These are phyloP conservation scores for Collybia nuda DNA, from an alignment of 768 basidiomycete species.

Conservation along the genomic window DNA sequence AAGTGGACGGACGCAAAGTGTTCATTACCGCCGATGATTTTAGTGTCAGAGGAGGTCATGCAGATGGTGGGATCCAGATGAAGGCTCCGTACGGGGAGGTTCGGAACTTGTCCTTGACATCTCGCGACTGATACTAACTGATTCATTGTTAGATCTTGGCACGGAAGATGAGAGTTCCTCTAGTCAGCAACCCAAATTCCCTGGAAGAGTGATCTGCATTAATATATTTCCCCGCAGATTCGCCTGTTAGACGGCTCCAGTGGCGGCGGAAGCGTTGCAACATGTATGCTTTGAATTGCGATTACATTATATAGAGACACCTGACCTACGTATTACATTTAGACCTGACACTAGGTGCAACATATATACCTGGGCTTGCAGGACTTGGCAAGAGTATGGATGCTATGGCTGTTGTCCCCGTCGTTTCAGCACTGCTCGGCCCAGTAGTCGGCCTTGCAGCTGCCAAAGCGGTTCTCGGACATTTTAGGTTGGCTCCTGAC, in stretches of 20 bases:
- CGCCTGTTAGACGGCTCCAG: conserved; percentile 41
- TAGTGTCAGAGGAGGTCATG: conserved; percentile 42
- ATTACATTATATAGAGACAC: background rate
- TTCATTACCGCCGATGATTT: conserved; percentile 41
- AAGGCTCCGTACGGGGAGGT: conserved; percentile 42
- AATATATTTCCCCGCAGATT: conserved; percentile 20
- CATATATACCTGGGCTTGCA: conserved; percentile 35
- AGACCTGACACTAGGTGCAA: conserved; percentile 36
- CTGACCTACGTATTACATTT: background rate
- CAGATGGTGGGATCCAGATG: conserved; percentile 37
- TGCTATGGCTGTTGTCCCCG: conserved; percentile 34
- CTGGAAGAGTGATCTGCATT: background rate
- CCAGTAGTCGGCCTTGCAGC: conserved; percentile 41
- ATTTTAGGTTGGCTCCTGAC: conserved; percentile 29
- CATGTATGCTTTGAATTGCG: conserved; percentile 21
- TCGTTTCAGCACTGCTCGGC: conserved; percentile 35
- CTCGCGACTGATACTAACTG: background rate
- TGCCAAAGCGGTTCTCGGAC: conserved; percentile 35
- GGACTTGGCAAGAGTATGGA: conserved; percentile 37
- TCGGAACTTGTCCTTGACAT: background rate
- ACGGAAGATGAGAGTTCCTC: conserved; percentile 30
- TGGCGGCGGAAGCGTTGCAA: conserved; percentile 39
- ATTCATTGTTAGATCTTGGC: conserved; percentile 25
- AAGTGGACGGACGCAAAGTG: conserved; percentile 30
- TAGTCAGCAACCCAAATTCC: conserved; percentile 21